Evolutionary conservation across 306 rosid genomes (phyloP).

Genomic region (Delonix regia): DNA sequence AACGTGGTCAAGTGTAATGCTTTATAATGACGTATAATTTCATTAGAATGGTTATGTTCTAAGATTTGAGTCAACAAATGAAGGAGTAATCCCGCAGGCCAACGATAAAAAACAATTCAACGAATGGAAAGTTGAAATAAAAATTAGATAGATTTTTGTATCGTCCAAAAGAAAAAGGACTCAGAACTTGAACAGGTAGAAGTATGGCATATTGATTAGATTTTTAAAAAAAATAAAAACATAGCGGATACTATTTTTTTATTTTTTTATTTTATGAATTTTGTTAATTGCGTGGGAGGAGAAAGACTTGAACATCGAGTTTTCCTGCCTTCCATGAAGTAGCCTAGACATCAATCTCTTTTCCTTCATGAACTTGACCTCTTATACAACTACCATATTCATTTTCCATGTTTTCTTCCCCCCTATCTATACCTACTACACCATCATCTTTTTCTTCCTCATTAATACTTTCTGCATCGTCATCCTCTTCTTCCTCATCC

Average conservation of each 20-base stretch:
- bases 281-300: neutral
- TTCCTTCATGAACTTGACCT: constrained; percentile 34
- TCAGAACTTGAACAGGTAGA: neutral
- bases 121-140: neutral
- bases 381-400: constrained; percentile 21
- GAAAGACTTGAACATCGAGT: neutral
- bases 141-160: neutral
- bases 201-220: constrained; percentile 11
- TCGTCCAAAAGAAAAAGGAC: neutral
- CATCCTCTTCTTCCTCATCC: constrained; percentile 26
- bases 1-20: neutral
- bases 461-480: neutral
- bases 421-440: neutral
- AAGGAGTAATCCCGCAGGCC: neutral
- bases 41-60: neutral
- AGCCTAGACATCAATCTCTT: constrained; percentile 25
- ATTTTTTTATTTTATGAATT: neutral
- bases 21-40: neutral
- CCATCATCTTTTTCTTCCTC: constrained; percentile 8
- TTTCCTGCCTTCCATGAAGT: constrained; percentile 28
- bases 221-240: neutral
- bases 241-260: neutral
- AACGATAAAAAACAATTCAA: neutral
- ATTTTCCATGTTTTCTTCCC: constrained; percentile 27
- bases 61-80: neutral